These are phyloP conservation scores for Cladosporium colombiae DNA, from an alignment of 2,329 filamentous ascomycete genomes.

Conservation along the genomic window DNA sequence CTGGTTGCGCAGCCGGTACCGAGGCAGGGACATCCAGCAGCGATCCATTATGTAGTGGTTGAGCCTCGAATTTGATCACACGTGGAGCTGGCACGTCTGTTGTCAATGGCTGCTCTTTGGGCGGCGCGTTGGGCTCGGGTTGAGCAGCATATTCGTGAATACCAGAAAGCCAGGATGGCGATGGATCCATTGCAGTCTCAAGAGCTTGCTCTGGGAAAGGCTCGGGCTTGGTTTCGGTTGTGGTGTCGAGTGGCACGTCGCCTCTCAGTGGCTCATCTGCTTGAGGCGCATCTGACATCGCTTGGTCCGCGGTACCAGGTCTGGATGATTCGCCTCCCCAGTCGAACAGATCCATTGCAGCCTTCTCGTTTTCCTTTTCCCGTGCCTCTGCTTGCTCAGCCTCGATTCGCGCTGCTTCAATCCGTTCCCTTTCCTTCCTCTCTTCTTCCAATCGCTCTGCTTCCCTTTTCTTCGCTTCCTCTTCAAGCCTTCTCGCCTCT, in stretches of 20 bases:
- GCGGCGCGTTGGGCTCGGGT: background rate
- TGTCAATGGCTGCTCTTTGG: slow-evolving; percentile 15
- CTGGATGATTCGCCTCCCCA: slow-evolving; percentile 17
- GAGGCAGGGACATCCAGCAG: slow-evolving; percentile 9
- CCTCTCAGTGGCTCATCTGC: slow-evolving; percentile 1
- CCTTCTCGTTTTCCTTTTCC: slow-evolving; percentile 14
- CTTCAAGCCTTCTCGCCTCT: slow-evolving; percentile 8
- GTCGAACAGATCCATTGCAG: slow-evolving; percentile 12
- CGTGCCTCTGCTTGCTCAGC: slow-evolving; percentile 17
- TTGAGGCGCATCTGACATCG: slow-evolving; percentile 8
- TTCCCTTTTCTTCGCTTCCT: slow-evolving; percentile 25
- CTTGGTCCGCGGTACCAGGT: slow-evolving; percentile 13
- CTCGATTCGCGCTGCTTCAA: slow-evolving; percentile 20
- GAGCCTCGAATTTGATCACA: background rate
- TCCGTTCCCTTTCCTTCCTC: slow-evolving; percentile 28
- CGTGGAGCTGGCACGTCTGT: slow-evolving; percentile 24
- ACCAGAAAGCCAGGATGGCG: slow-evolving; percentile 44
- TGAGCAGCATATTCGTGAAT: slow-evolving; percentile 43
- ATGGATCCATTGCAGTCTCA: background rate
- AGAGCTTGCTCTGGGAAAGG: background rate
- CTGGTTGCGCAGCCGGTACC: background rate
- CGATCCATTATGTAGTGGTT: slow-evolving; percentile 12
- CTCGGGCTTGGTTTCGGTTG: background rate
- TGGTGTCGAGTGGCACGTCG: background rate
- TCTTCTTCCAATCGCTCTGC: slow-evolving; percentile 24